Conservation (phyloP, 2,329 filamentous ascomycete genomes). For the Calonectria henricotiae region DNA sequence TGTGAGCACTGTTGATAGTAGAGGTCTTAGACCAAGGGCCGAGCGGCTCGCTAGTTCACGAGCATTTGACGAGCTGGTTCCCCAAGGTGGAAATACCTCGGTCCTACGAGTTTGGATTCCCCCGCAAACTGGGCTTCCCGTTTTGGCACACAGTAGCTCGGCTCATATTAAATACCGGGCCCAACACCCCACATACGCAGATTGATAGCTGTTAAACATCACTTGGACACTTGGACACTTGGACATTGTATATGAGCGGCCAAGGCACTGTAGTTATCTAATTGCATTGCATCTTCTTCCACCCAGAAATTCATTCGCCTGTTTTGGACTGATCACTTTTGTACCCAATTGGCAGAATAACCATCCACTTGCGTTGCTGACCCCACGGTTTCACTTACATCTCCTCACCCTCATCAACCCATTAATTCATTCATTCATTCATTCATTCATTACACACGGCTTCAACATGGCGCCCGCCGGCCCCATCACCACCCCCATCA, state of each 20-base stretch:
- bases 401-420: background rate
- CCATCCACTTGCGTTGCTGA: background rate
- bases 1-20: background rate
- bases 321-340: background rate
- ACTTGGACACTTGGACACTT: background rate
- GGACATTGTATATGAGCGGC: background rate
- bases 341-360: background rate
- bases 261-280: background rate
- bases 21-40: background rate
- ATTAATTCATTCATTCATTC: too few species aligned
- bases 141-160: conserved; percentile 34
- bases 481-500: conserved; percentile 84
- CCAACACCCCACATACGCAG: conserved; percentile 21
- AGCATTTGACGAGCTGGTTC: conserved; percentile 49
- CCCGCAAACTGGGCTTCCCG: conserved; percentile 50
- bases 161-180: conserved; percentile 35
- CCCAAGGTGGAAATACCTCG: conserved; percentile 58
- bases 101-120: conserved; percentile 44
- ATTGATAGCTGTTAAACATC: background rate
- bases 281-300: conserved; percentile 1
- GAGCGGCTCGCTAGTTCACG: conserved; percentile 19
- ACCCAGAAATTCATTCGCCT: background rate
- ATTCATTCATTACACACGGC: background rate
- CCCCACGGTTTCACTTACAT: conserved; percentile 17
- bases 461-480: conserved; percentile 61